These are phyloP conservation scores for Paecilomyces fulvus DNA, from an alignment of 2,329 filamentous ascomycete species.

Conservation along the genomic window DNA sequence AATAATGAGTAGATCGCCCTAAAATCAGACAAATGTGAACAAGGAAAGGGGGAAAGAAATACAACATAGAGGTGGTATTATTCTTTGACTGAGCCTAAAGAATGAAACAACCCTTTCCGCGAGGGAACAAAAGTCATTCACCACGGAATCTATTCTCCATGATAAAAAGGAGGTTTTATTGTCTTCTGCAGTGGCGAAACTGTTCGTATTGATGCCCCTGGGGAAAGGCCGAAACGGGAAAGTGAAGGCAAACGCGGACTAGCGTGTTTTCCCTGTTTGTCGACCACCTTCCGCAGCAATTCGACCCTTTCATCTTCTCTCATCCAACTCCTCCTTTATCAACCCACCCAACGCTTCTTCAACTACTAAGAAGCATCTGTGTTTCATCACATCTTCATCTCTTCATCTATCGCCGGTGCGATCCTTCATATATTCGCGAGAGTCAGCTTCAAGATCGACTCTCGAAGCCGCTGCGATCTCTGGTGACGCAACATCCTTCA, in stretches of 20 bases:
- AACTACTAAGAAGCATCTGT: background rate
- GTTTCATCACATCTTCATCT: background rate
- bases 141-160: background rate
- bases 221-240: background rate
- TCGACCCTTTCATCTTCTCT: background rate
- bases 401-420: background rate
- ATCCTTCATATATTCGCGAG: background rate
- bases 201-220: background rate
- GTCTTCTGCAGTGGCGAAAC: background rate
- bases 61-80: too few relatives aligned
- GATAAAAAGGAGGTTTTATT: background rate
- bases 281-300: background rate
- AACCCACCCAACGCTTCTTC: constrained; percentile 8
- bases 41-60: too few relatives aligned
- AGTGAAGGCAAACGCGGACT: background rate
- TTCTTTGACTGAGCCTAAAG: too few relatives aligned
- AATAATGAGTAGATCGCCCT: too few relatives aligned
- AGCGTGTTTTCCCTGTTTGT: background rate
- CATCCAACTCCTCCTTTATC: background rate
- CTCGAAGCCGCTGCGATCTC: background rate
- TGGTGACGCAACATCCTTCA: constrained; percentile 6
- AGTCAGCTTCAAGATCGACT: background rate
- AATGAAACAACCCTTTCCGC: too few relatives aligned
- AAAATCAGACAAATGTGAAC: too few relatives aligned
- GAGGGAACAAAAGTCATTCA: background rate